Evolutionary conservation across 75 land plant species (phyloP).

Genomic region (Pinus taeda): DNA sequence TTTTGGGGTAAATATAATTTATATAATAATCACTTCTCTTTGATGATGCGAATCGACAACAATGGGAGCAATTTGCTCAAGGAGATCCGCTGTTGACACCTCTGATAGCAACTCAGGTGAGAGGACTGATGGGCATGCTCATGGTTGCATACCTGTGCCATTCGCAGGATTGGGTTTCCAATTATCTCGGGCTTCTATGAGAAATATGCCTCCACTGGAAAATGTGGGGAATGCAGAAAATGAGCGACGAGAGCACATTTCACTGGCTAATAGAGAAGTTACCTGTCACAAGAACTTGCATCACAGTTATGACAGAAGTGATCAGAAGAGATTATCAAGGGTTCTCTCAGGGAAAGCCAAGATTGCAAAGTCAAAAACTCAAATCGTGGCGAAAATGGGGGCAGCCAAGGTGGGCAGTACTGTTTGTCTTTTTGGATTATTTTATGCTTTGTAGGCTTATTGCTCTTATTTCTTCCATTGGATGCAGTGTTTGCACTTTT

Average conservation of each 20-base stretch:
- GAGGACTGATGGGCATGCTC: background rate
- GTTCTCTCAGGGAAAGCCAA: slow-evolving; percentile 18
- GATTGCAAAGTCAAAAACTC: slow-evolving; percentile 16
- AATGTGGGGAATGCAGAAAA: background rate
- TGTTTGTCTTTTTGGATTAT: background rate
- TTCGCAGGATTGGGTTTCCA: no score
- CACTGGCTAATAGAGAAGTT: background rate
- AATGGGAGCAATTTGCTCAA: slow-evolving; percentile 12
- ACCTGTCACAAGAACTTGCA: no score
- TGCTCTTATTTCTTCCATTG: background rate
- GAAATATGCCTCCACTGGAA: background rate
- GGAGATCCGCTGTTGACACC: background rate
- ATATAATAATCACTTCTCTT: no score
- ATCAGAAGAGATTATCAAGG: slow-evolving; percentile 15
- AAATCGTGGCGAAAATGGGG: slow-evolving; percentile 17
- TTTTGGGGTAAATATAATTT: no score
- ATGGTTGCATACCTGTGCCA: no score
- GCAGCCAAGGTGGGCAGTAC: slow-evolving; percentile 17
- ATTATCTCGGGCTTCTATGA: background rate
- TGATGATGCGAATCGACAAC: background rate
- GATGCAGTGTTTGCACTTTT: background rate
- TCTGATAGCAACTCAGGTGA: background rate
- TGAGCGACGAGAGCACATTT: background rate
- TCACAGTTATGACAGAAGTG: background rate
- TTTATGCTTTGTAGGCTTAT: background rate